Evolutionary conservation across 176 grass and related monocot species (phyloP).

Genomic region (Thalia dealbata): DNA sequence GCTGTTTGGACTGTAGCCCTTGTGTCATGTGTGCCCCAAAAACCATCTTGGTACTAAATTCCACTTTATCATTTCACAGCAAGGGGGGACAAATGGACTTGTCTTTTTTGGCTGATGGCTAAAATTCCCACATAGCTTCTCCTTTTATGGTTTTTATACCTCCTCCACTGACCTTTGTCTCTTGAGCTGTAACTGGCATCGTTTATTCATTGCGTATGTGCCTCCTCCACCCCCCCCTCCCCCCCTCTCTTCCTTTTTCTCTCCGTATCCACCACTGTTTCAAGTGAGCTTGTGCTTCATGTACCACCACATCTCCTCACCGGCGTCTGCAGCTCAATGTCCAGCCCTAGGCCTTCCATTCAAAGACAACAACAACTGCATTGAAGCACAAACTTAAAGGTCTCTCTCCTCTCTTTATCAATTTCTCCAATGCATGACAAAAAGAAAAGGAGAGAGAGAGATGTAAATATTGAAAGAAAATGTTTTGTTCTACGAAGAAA

Average conservation of each 20-base stretch:
- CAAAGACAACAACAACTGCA: no score
- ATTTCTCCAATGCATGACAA: background rate
- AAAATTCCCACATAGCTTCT: slow-evolving; percentile 3
- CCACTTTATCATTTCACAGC: slow-evolving; percentile 12
- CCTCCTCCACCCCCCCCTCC: no score
- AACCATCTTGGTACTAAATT: slow-evolving; percentile 25
- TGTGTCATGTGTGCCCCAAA: slow-evolving; percentile 20
- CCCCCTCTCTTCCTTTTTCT: background rate
- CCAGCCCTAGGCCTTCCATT: background rate
- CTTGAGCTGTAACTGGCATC: slow-evolving; percentile 11
- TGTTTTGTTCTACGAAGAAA: background rate
- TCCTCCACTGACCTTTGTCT: slow-evolving; percentile 10
- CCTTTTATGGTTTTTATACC: slow-evolving; percentile 5
- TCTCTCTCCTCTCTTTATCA: background rate
- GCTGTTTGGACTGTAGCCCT: slow-evolving; percentile 5
- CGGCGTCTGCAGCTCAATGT: background rate
- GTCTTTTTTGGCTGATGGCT: slow-evolving; percentile 5
- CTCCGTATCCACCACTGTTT: background rate
- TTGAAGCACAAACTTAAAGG: background rate
- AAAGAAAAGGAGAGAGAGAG: background rate
- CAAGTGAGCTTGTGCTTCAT: slow-evolving; percentile 3
- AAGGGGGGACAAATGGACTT: slow-evolving; percentile 9
- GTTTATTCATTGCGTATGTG: background rate
- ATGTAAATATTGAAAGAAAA: background rate
- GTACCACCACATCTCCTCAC: slow-evolving; percentile 1